Base-by-base conservation (phyloP, 805 yeast genomes). In the Teunomyces tritomae region DNA sequence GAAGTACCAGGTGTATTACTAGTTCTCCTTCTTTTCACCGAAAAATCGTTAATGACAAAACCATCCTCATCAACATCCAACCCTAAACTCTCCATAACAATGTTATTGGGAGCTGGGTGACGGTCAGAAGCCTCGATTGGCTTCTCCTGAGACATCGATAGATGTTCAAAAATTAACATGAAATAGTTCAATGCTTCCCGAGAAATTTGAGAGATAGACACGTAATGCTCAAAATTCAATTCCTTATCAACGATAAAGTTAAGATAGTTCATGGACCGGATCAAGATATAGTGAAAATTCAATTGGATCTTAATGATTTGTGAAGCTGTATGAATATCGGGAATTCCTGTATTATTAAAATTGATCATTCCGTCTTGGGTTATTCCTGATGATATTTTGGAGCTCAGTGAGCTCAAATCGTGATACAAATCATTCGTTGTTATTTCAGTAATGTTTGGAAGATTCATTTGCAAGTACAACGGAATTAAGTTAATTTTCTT, bases 1-100 rank as follows among this genome's bases (percentile, higher is more conserved):
- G 46, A 30, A 28, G 45, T 36, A 3, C 34, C n/a, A n/a, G 48
- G 37, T 8, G 36, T 7, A 24, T 33, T 28, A 39, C 53, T 51
- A 7, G 51, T 42, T 48, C 59, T 62, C 42, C 70, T 59, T 44
- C 74, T 56, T 53, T 70, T 71, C 3, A 65, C 74, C 6, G 70
- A 66, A 51, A 71, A 72, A 56, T 72, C 77, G 49, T 73, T 73
- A 11, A 72, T 70, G 5, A 73, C 71, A 55, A 71, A 71, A 20
- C 78, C 78, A 51, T 72, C 77, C 41, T 73, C 76, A 49, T 73
- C 75, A 14, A 70, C 67, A 53, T 70, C 75, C 27, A 71, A 50
- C 7, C 72, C 74, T 43, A 69, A 59, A 49, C 68, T 64, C 41
- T 64, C 69, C 61, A 68, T 62, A n/a, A 67, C 63, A 6, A 61